phyloP scores from a whole-genome alignment of 331 rosid genomes.

The Quercus tomentella region DNA sequence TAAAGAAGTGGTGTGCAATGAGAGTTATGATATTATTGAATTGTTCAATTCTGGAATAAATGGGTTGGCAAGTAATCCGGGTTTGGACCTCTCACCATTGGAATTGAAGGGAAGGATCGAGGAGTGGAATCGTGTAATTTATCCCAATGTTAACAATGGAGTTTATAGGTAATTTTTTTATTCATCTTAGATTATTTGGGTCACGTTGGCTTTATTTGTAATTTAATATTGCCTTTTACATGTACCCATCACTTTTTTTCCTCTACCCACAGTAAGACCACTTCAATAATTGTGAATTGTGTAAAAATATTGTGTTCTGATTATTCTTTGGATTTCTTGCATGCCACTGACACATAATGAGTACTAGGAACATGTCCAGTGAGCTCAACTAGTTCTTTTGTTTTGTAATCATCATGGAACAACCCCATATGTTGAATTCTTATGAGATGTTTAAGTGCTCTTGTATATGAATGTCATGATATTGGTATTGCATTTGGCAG shows the following conservation, averaged over 20 bases:
- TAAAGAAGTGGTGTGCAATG: constrained; percentile 71
- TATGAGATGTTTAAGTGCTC: too few relatives aligned
- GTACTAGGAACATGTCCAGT: too few relatives aligned
- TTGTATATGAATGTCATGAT: too few relatives aligned
- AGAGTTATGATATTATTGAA: constrained; percentile 70
- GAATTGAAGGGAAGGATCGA: constrained; percentile 54
- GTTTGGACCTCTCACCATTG: constrained; percentile 64
- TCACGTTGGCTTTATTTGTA: background rate
- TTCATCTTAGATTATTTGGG: background rate
- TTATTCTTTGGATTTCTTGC: too few relatives aligned
- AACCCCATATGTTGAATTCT: too few relatives aligned
- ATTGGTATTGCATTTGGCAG: constrained; percentile 20
- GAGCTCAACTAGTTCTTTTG: too few relatives aligned
- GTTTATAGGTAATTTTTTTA: constrained; percentile 55
- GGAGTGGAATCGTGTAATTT: constrained; percentile 70
- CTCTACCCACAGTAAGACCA: accelerated
- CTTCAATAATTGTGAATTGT: too few relatives aligned
- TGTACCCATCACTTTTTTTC: too few relatives aligned
- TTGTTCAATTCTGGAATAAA: constrained; percentile 70
- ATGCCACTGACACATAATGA: too few relatives aligned
- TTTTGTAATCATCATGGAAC: too few relatives aligned
- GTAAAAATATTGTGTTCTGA: too few relatives aligned
- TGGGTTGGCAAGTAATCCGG: constrained; percentile 52
- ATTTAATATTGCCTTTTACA: too few relatives aligned
- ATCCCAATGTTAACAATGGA: constrained; percentile 82